These are phyloP conservation scores for Tylopilus rubrobrunneus DNA, from an alignment of 768 basidiomycete species.

Conservation along the genomic window DNA sequence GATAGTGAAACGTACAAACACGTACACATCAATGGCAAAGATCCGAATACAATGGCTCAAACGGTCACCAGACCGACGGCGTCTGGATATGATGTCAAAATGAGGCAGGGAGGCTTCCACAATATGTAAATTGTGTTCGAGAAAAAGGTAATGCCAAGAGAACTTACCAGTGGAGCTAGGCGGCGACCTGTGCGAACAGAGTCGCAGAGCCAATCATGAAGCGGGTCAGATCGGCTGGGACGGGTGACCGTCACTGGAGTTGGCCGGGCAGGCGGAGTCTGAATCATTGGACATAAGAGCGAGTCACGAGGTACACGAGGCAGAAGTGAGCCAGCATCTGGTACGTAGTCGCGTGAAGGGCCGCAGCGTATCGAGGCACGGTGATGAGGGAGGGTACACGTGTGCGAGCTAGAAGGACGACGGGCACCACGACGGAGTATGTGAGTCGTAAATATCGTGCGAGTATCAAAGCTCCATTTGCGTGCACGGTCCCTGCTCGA, in stretches of 20 bases:
- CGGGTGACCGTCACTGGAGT: neutral
- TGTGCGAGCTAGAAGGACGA: neutral
- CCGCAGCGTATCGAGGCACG: neutral
- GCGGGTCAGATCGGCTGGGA: slow-evolving; percentile 5
- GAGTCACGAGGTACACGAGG: neutral
- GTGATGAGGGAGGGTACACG: too few species aligned
- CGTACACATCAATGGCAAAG: slow-evolving; percentile 10
- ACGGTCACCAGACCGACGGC: neutral
- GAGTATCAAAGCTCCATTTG: neutral
- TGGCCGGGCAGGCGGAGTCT: slow-evolving; percentile 10
- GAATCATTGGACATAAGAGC: slow-evolving; percentile 1
- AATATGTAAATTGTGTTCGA: neutral
- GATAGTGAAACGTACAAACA: slow-evolving; percentile 20
- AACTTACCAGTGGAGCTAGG: slow-evolving; percentile 11
- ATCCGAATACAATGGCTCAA: neutral
- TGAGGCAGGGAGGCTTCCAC: neutral
- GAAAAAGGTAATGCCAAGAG: neutral
- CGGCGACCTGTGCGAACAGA: neutral
- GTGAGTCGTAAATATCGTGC: neutral
- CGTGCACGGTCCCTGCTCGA: neutral
- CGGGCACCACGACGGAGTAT: neutral
- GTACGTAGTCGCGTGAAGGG: neutral
- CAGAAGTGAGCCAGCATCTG: too few species aligned
- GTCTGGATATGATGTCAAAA: neutral
- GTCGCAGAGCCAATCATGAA: neutral